A percentile compares a stretch with the other conserved stretches of the same genome.
These are phyloP conservation scores for Abrus precatorius DNA, from an alignment of 306 rosid genomes.

Conservation along the genomic window DNA sequence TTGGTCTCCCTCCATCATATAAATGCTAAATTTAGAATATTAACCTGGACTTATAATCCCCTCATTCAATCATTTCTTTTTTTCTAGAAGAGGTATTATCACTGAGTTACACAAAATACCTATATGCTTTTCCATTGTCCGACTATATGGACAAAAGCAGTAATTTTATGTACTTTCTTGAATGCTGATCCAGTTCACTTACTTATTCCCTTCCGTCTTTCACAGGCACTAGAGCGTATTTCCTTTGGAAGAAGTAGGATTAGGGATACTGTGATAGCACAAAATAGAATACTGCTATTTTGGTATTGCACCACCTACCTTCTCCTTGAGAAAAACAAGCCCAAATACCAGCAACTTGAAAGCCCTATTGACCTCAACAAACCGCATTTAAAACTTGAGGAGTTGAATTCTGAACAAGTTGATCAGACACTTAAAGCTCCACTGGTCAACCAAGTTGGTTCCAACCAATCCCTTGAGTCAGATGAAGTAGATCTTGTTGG, in stretches of 20 bases:
- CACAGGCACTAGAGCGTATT: slow-evolving; percentile 86
- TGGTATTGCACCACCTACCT: slow-evolving; percentile 87
- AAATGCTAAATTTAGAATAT: slow-evolving; percentile 20
- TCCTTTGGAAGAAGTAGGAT: slow-evolving; percentile 75
- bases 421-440: slow-evolving; percentile 59
- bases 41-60: not conserved
- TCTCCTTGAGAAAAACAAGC: slow-evolving; percentile 88
- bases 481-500: slow-evolving; percentile 68
- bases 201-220: slow-evolving; percentile 23
- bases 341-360: slow-evolving; percentile 84
- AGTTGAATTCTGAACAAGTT: slow-evolving; percentile 48
- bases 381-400: slow-evolving; percentile 53
- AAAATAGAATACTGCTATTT: slow-evolving; percentile 84
- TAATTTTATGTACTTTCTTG: slow-evolving; percentile 23
- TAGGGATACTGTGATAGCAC: slow-evolving; percentile 78
- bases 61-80: slow-evolving; percentile 28
- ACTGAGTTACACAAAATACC: not conserved
- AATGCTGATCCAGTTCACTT: slow-evolving; percentile 39
- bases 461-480: slow-evolving; percentile 57
- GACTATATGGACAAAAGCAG: not conserved
- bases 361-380: slow-evolving; percentile 52
- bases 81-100: not conserved
- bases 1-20: slow-evolving; percentile 22
- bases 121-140: slow-evolving; percentile 15
- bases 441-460: slow-evolving; percentile 53